A percentile compares a stretch with the other conserved stretches of the same genome.
phyloP scores from a whole-genome alignment of 2,329 filamentous ascomycete species.

The Pseudogymnoascus sp. region DNA sequence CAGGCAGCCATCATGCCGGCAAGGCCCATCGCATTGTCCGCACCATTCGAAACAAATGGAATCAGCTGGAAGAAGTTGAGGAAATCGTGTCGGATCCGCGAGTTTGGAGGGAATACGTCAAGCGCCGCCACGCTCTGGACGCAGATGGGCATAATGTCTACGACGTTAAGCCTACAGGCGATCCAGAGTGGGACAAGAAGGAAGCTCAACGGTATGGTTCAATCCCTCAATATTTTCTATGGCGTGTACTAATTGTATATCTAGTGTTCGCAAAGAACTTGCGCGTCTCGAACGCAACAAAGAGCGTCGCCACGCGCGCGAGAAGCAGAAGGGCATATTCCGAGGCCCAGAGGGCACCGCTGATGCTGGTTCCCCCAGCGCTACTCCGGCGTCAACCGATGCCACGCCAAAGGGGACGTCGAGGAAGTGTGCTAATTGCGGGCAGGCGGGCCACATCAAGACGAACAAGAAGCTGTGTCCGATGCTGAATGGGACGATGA shows the following conservation, averaged over 20 bases:
- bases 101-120: conserved; percentile 83
- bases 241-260: conserved; percentile 24
- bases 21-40: conserved; percentile 71
- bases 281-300: conserved; percentile 84
- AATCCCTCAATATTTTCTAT: neutral
- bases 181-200: conserved; percentile 57
- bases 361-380: conserved; percentile 34
- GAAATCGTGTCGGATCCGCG: conserved; percentile 67
- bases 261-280: conserved; percentile 64
- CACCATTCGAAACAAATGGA: conserved; percentile 52
- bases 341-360: conserved; percentile 16
- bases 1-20: conserved; percentile 56
- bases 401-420: conserved; percentile 56
- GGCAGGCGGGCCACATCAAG: conserved; percentile 94
- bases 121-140: conserved; percentile 47
- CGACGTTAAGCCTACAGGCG: conserved; percentile 55
- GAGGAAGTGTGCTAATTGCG: conserved; percentile 95
- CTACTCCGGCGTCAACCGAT: conserved; percentile 40
- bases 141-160: conserved; percentile 40
- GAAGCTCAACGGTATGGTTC: conserved; percentile 46
- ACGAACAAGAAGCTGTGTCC: conserved; percentile 97
- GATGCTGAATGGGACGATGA: conserved; percentile 75
- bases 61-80: conserved; percentile 52
- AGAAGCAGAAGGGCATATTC: conserved; percentile 69
- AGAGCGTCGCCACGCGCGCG: conserved; percentile 79